Base-by-base conservation (phyloP, 1,284 basidiomycete genomes). In the Vanrija humicola region DNA sequence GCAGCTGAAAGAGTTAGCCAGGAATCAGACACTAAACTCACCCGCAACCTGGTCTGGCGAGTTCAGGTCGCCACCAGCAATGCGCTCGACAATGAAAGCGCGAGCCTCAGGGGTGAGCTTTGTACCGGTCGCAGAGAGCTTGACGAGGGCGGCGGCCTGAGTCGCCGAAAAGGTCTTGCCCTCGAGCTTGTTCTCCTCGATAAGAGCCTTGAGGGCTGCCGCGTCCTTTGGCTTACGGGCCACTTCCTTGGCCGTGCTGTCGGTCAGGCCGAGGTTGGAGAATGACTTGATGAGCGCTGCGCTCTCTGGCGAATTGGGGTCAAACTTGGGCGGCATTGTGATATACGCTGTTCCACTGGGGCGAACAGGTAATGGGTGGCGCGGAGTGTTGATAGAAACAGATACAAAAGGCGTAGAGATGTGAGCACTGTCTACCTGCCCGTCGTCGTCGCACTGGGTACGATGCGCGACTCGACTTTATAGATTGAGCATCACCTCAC, bases 21-120 rank as follows among this genome's bases (percentile, higher is more conserved):
- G 38, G 39, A 43, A 46, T 19, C 19, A 16, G 5, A 29, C n/a
- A 49, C n/a, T 9, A 7, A 25, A 76, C 84, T 63, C 66, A 91
- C 91, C 92, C 54, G 84, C 82, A 38, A 96, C 84, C 79, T 97
- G 94, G 70, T 98, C 95, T 6, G 85, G 82, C 40, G 83, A 84
- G 78, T 87, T 89, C 58, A 98, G 74, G 64, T 84, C 83, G 21
- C 83, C 86, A 56, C 85, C 82, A 23, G 86, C 70, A 64, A 97
- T 86, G 58, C 82, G 84, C 29, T 79, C 75, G 40, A 92, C 81
- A 18, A 88, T 77, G 71, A 87, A 93, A 52, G 78, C 80, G 65
- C 84, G 82, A 72, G 85, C 83, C n/a, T 77, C 77, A 39, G 81
- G 77, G 65, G 81, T 60, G 81, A 80, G 73, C 72, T 89, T 91